Evolutionary conservation across 257 asterid genomes (phyloP).

Genomic region (Solanum arcanum): DNA sequence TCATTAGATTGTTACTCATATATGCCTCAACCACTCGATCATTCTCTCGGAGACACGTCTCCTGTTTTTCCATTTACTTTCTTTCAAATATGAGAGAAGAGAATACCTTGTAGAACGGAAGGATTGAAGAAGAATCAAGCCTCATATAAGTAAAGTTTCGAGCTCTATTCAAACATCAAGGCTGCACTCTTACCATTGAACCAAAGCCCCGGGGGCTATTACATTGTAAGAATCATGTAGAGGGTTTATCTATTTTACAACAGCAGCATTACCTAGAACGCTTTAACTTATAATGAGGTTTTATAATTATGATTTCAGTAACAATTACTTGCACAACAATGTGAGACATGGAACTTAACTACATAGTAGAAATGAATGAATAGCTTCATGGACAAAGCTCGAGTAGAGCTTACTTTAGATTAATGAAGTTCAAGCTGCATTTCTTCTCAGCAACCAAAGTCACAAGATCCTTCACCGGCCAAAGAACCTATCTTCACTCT

Average conservation of each 20-base stretch:
- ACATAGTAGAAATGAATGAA: background rate
- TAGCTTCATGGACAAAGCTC: background rate
- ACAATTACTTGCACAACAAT: background rate
- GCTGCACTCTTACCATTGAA: background rate
- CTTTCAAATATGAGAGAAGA: background rate
- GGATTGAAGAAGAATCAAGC: background rate
- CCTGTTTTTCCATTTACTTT: background rate
- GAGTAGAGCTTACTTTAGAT: background rate
- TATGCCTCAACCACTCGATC: background rate
- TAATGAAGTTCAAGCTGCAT: background rate
- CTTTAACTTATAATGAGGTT: background rate
- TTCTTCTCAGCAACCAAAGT: background rate
- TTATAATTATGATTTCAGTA: background rate
- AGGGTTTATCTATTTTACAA: background rate
- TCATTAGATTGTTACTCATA: background rate
- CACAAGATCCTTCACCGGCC: conserved; percentile 1
- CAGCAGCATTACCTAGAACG: background rate
- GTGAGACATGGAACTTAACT: background rate
- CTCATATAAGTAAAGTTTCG: background rate
- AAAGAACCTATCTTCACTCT: conserved; percentile 2
- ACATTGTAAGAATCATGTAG: background rate
- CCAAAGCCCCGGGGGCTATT: background rate
- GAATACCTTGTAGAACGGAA: background rate
- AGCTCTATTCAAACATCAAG: background rate
- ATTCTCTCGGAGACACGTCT: background rate